These are phyloP conservation scores for Cucurbita ficifolia DNA, from an alignment of 306 rosid species.

Conservation along the genomic window DNA sequence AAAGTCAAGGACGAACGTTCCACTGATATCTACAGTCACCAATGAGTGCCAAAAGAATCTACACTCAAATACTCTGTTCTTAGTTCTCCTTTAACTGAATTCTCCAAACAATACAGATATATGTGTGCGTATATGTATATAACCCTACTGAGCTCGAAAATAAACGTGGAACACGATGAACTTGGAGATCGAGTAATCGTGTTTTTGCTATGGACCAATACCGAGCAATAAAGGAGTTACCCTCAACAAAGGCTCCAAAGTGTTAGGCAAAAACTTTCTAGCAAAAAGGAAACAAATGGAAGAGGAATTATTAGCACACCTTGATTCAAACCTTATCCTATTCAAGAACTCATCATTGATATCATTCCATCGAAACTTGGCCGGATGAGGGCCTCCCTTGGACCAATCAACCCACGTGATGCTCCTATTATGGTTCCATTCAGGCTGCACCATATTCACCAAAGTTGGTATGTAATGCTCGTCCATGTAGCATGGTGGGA, in stretches of 20 bases:
- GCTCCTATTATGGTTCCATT: conserved; percentile 20
- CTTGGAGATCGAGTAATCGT: not conserved
- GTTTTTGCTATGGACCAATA: conserved; percentile 10
- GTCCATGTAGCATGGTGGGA: conserved; percentile 34
- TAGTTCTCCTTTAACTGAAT: too few species aligned
- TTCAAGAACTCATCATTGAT: conserved; percentile 33
- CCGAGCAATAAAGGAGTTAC: conserved; percentile 28
- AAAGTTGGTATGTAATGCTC: conserved; percentile 53
- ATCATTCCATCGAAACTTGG: conserved; percentile 15
- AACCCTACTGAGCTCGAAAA: too few species aligned
- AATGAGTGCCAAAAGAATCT: too few species aligned
- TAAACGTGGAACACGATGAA: too few species aligned
- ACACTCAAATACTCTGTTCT: too few species aligned
- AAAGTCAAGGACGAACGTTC: too few species aligned
- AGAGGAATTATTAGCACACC: conserved; percentile 17
- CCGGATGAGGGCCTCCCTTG: conserved; percentile 40
- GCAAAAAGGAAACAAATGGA: conserved; percentile 39
- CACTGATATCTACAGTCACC: too few species aligned
- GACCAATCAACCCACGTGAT: conserved; percentile 65
- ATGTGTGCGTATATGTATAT: too few species aligned
- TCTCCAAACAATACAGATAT: too few species aligned
- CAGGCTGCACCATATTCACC: conserved; percentile 15
- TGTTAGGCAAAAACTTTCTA: conserved; percentile 34
- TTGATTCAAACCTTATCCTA: conserved; percentile 19
- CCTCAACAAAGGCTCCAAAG: conserved; percentile 40